Percentiles rank a stretch among this genome's conserved stretches.
These are phyloP conservation scores for Hamamelis virginiana DNA, from an alignment of 164 flowering plant genomes.

Conservation along the genomic window DNA sequence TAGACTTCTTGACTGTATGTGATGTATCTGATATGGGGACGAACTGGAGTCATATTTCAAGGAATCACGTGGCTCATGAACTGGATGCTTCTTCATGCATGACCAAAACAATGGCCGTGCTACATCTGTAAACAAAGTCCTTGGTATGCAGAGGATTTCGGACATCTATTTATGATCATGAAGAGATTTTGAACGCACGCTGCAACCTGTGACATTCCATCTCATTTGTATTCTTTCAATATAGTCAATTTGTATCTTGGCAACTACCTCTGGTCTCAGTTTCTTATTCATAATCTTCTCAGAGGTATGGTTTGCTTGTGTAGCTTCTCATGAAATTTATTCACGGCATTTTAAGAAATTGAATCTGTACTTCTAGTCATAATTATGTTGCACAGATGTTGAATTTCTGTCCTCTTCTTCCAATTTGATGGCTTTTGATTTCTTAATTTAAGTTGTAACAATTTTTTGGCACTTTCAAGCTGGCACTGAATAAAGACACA, in stretches of 20 bases:
- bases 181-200: background rate
- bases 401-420: background rate
- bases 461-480: too few species aligned
- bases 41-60: constrained; percentile 75
- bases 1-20: constrained; percentile 80
- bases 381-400: background rate
- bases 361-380: constrained; percentile 12
- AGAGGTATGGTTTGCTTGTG: constrained; percentile 6
- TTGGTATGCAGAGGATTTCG: too few species aligned
- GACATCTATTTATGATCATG: background rate
- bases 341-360: constrained; percentile 8
- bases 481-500: too few species aligned
- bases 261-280: constrained; percentile 3
- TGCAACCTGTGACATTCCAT: background rate
- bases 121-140: constrained; percentile 55
- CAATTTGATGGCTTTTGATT: background rate
- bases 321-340: constrained; percentile 7
- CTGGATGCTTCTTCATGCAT: constrained; percentile 83
- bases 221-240: constrained; percentile 13
- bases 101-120: constrained; percentile 76
- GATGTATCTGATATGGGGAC: constrained; percentile 43
- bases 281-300: background rate
- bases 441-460: background rate
- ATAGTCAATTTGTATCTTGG: constrained; percentile 11
- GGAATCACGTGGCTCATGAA: constrained; percentile 71